Conservation (phyloP, 2,329 filamentous ascomycete species). For the Aspergillus melleus region DNA sequence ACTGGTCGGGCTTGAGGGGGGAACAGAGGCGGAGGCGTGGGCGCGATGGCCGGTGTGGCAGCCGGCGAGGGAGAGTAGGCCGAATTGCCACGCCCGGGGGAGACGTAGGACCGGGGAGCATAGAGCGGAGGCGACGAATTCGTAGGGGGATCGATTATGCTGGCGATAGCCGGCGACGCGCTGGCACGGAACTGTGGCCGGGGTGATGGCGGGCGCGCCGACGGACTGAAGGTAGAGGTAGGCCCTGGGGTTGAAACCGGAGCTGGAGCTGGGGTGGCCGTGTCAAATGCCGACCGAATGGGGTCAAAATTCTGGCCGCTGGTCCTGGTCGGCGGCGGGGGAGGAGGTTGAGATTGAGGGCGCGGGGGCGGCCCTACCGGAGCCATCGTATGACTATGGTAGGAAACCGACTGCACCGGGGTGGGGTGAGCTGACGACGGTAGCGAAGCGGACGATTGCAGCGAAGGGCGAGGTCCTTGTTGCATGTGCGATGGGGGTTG, state of each 20-base stretch:
- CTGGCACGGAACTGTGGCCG: constrained; percentile 67
- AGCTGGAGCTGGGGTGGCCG: constrained; percentile 38
- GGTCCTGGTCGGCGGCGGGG: constrained; percentile 52
- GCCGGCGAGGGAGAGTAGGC: constrained; percentile 27
- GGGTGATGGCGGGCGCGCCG: constrained; percentile 50
- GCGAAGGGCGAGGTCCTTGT: constrained; percentile 15
- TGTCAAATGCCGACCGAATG: constrained; percentile 69
- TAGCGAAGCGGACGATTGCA: constrained; percentile 16
- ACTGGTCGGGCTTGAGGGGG: constrained; percentile 25
- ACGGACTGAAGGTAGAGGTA: constrained; percentile 42
- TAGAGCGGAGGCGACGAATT: constrained; percentile 33
- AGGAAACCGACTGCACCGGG: constrained; percentile 27
- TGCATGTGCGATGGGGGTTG: constrained; percentile 17
- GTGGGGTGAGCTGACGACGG: constrained; percentile 33
- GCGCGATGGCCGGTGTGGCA: constrained; percentile 22
- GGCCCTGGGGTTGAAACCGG: constrained; percentile 17
- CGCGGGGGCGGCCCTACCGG: constrained; percentile 34
- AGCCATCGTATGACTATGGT: constrained; percentile 20
- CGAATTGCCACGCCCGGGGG: constrained; percentile 28
- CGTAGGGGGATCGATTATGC: constrained; percentile 71
- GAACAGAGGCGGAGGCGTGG: constrained; percentile 23
- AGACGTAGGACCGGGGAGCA: constrained; percentile 27
- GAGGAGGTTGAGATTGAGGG: constrained; percentile 45
- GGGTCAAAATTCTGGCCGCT: constrained; percentile 88
- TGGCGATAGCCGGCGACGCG: constrained; percentile 87